Base-by-base conservation (phyloP, 257 asterid species). In the Parsonsia alboflavescens region DNA sequence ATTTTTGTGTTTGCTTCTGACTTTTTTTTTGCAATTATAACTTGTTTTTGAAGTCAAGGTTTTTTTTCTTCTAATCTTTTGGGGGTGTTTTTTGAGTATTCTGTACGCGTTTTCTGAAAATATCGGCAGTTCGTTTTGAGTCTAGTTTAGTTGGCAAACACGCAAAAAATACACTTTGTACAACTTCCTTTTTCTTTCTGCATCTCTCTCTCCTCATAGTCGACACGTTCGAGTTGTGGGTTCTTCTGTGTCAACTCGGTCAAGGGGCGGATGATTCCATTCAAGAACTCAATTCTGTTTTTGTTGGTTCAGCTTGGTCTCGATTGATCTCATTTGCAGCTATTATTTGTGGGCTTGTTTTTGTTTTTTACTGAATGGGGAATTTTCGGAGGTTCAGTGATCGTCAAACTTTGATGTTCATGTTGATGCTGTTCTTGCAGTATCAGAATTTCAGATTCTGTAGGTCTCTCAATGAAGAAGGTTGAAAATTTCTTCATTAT, bases 401-500 rank as follows among this genome's bases (percentile, higher is more conserved):
- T 68, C 75, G 59, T 56, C 75, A 76, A 17, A 22, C 30, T 48
- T 61, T 53, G 45, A 77, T 79, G 45, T 28, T 82, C 70, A 2
- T 61, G 70, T 54, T 80, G 81, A 11, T 77, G 52, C 17, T 80
- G 28, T 59, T 69, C 79, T 52, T 83, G 71, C 58, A 74, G 54
- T 45, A 12, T 75, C 85, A 67, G 64, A 73, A 76, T 52, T 81
- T 75, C 73, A 68, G 68, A 22, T 69, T 69, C 52, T 84, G 86
- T 71, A 70, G 70, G 73, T 86, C 85, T 52, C 85, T 84, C 56
- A 86, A 80, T 69, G 82, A 83, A 77, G 97, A 93, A 88, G 98
- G 98, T 93, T 44, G 58, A 80, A 10, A 19, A 57, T 68, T 46
- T 79, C 16, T 70, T n/a, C 17, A 24, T 70, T n/a, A n/a, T 63